phyloP scores from a whole-genome alignment of 2,329 filamentous ascomycete genomes.

The Claviceps sp. region DNA sequence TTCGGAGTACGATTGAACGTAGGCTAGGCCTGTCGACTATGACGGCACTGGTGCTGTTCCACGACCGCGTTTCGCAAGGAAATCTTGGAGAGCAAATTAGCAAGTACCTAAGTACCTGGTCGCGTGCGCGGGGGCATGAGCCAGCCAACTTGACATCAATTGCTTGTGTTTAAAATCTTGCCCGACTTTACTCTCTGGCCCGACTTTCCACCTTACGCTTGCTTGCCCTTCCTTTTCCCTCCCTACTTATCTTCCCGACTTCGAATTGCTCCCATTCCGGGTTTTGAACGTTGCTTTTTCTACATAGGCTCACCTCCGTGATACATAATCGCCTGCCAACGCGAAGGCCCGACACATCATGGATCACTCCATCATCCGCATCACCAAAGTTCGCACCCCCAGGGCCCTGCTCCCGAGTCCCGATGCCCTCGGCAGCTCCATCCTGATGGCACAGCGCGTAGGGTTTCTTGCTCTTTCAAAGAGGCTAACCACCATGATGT shows the following conservation, averaged over 20 bases:
- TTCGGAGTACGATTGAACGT: too few species aligned
- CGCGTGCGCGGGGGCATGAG: background rate
- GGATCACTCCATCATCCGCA: slow-evolving; percentile 79
- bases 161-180: background rate
- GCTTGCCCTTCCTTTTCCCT: background rate
- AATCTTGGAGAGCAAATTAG: background rate
- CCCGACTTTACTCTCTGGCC: background rate
- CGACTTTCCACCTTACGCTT: background rate
- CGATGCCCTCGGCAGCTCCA: slow-evolving; percentile 4
- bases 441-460: slow-evolving; percentile 9
- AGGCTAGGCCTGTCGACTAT: too few species aligned
- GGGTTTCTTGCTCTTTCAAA: background rate
- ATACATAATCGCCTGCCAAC: background rate
- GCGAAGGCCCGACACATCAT: slow-evolving; percentile 13
- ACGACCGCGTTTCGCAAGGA: too few species aligned
- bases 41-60: too few species aligned
- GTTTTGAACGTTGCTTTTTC: background rate
- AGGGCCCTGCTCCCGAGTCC: slow-evolving; percentile 2
- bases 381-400: slow-evolving; percentile 54
- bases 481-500: slow-evolving; percentile 6
- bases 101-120: background rate
- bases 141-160: background rate
- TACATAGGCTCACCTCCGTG: background rate
- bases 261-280: background rate
- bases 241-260: background rate